Percentiles rank a stretch among this genome's conserved stretches.
phyloP scores from a whole-genome alignment of 2,329 filamentous ascomycete species.

The Calonectria pauciramosa region DNA sequence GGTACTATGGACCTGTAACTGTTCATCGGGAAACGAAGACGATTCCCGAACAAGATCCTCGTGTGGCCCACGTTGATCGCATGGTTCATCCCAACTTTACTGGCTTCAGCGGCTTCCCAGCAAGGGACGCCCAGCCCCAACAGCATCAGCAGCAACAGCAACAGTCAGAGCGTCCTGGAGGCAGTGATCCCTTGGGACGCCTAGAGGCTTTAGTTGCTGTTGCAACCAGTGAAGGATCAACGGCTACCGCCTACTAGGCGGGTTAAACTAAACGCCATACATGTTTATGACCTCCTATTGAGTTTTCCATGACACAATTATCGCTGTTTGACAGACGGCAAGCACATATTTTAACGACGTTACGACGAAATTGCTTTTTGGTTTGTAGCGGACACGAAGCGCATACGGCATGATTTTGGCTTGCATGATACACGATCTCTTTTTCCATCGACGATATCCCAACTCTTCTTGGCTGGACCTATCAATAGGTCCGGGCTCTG shows the following conservation, averaged over 20 bases:
- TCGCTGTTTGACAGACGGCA: conserved; percentile 29
- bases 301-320: conserved; percentile 9
- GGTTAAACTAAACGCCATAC: not conserved
- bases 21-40: conserved; percentile 54
- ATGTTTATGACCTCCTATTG: not conserved
- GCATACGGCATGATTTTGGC: conserved; percentile 35
- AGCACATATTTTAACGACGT: conserved; percentile 42
- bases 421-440: conserved; percentile 42
- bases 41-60: conserved; percentile 46
- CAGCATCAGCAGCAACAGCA: conserved; percentile 44
- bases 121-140: conserved; percentile 47
- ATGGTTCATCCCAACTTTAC: conserved; percentile 71
- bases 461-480: conserved; percentile 27
- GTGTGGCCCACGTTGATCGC: conserved; percentile 64
- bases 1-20: conserved; percentile 73
- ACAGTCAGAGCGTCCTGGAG: conserved; percentile 47
- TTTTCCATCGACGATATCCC: conserved; percentile 36
- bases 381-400: conserved; percentile 40
- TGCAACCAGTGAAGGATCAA: conserved; percentile 59
- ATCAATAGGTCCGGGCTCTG: conserved; percentile 15
- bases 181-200: conserved; percentile 52
- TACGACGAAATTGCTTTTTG: conserved; percentile 40
- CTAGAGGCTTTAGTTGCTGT: conserved; percentile 61
- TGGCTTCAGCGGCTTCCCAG: conserved; percentile 66
- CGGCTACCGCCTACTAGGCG: conserved; percentile 56